Conservation (phyloP, 768 basidiomycete genomes). For the Mycena chlorophos region DNA sequence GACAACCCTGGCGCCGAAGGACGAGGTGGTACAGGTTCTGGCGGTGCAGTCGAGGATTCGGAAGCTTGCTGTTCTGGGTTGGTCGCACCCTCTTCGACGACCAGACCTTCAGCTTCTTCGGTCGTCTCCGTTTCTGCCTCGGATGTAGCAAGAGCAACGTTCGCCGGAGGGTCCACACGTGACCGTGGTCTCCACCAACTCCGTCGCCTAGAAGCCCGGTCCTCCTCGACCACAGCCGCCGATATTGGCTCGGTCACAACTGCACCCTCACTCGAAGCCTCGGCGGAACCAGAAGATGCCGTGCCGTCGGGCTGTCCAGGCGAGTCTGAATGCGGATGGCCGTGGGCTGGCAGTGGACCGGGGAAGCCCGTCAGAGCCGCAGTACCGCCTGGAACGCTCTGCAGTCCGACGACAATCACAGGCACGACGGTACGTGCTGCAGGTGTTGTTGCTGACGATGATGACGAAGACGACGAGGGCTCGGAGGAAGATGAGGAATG, state of each 20-base stretch:
- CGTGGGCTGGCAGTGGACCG: neutral
- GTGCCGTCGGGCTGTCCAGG: neutral
- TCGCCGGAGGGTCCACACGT: too few relatives aligned
- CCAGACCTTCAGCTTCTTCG: neutral
- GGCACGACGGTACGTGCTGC: constrained; percentile 61
- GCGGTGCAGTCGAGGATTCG: neutral
- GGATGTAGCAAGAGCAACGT: too few relatives aligned
- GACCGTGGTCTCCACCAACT: too few relatives aligned
- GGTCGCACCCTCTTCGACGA: neutral
- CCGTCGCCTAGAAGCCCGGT: too few relatives aligned
- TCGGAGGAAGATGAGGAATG: neutral
- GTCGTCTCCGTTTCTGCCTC: neutral
- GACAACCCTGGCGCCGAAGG: constrained; percentile 34
- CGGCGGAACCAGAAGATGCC: neutral
- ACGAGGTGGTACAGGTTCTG: constrained; percentile 18
- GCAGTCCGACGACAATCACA: constrained; percentile 81
- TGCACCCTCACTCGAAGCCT: neutral
- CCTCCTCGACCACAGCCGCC: neutral
- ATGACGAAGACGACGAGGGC: constrained; percentile 18
- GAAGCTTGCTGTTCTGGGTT: neutral
- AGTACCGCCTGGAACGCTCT: constrained; percentile 48
- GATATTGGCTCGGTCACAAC: neutral
- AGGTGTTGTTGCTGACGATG: constrained; percentile 2
- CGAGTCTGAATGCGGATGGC: neutral
- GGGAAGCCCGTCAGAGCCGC: constrained; percentile 22